A percentile compares a stretch with the other conserved stretches of the same genome.
These are phyloP conservation scores for Mrakiaceae sp. DNA, from an alignment of 1,284 basidiomycete genomes.

Conservation along the genomic window DNA sequence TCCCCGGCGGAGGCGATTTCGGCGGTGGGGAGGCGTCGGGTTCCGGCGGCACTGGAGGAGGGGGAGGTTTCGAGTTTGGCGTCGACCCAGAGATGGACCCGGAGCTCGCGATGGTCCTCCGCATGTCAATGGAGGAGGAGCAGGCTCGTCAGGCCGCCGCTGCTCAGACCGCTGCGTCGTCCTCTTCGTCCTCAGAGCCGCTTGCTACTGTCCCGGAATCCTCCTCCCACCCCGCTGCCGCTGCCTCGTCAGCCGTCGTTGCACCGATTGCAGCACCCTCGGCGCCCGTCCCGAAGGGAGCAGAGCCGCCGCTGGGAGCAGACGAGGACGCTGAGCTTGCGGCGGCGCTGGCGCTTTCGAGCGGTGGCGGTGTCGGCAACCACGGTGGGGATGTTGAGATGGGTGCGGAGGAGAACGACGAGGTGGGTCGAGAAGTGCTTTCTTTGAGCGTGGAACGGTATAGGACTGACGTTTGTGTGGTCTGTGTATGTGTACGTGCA, in stretches of 20 bases:
- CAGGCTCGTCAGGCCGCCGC: constrained; percentile 70
- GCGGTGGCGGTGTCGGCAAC: constrained; percentile 26
- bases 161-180: constrained; percentile 25
- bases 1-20: constrained; percentile 49
- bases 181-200: constrained; percentile 19
- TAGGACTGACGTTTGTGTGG: constrained; percentile 18
- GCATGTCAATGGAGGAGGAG: constrained; percentile 96
- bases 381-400: constrained; percentile 30
- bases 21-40: constrained; percentile 42
- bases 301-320: not conserved
- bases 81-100: constrained; percentile 91
- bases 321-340: constrained; percentile 22
- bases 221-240: constrained; percentile 28
- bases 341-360: constrained; percentile 30
- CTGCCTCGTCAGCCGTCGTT: constrained; percentile 20
- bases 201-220: constrained; percentile 18
- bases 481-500: not conserved
- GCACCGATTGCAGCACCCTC: constrained; percentile 28
- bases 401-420: constrained; percentile 22
- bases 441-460: constrained; percentile 6
- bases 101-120: constrained; percentile 92
- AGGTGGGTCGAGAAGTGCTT: not conserved
- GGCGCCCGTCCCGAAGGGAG: constrained; percentile 32
- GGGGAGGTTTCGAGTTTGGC: constrained; percentile 69
- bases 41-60: constrained; percentile 30